Base-by-base conservation (phyloP, 2,329 filamentous ascomycete genomes). In the Chrysoporthe austroafricana region DNA sequence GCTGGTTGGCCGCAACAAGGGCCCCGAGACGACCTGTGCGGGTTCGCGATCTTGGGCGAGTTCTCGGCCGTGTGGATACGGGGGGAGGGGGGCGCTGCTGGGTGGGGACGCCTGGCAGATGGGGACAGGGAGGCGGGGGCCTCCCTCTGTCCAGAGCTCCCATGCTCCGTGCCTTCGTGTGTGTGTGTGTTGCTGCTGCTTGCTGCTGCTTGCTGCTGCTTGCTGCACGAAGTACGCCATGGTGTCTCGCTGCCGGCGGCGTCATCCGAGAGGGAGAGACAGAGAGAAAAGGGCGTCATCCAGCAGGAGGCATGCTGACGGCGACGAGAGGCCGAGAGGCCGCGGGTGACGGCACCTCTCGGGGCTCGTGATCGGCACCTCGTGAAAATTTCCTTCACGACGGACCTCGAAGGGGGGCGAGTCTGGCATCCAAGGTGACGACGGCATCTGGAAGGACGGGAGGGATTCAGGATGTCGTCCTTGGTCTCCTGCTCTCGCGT, bases 11-110 rank as follows among this genome's bases (percentile, higher is more conserved):
- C 14, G 11, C 59, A 46, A 64, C 58, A 60, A 8, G 57, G 66
- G 46, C 63, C 66, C 66, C 62, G 44, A 50, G 34, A 54, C 57
- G 68, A 57, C 62, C 68, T 62, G 68, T 69, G 68, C 68, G 50
- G 44, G 26, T 26, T 39, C 43, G 13, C 34, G 43, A 44, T 62
- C 39, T 44, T 56, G 57, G 26, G 58, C 52, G 58, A 26, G n/a
- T 36, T 61, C 18, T 57, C 32, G 34, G 7, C 32, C 54, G 13
- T 60, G 36, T 26, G 39, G 39, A 60, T 32, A 39, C 36, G 5
- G 9, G 50, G 21, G 36, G 1, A 44, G 44, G 36, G 3, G 39
- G 44, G 11, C 21, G 26, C 59, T n/a, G 42, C 26, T 42, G 57
- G 57, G 43, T 42, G 57, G 57, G 26, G 18, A 60, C 34, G 26